Evolutionary conservation across 192 early-diverging fungal species (phyloP), one percentile per base, ranked within the genome.

Genomic region (Backusella tuberculispora): DNA sequence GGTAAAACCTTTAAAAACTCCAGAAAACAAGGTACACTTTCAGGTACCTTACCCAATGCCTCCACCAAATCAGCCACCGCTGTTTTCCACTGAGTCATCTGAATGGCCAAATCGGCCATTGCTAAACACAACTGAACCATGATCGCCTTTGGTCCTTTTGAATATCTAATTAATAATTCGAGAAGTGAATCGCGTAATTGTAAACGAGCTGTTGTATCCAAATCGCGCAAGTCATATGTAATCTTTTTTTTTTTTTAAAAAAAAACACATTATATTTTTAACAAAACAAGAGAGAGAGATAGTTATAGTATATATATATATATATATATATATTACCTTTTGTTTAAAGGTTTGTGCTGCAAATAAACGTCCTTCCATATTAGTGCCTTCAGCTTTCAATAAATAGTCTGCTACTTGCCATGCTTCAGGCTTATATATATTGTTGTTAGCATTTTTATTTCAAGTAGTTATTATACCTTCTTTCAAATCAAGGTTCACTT

Each of bases 281-380:
- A 17, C 40, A 43, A 8, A 29, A 45, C 50, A 13, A 42, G 2
- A 14, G 43, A 29, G 34, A 12, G 0, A 34, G 0, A 34, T 34
- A 26, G 26, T 60, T 7, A 21, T n/a, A n/a, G 42, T 44, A 34
- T 70, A 19, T 48, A 40, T 29, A 14, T 64, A 13, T 37, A 71
- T 24, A 12, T 63, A 37, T 5, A 2, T 24, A 14, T 10, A n/a
- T 40, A 43, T 73, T 73, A 92, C 92, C 88, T 98, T 98, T 82
- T 94, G 91, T 29, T 95, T 85, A 65, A 98, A 84, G 14, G 94
- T 98, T 81, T 98, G 97, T 8, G 97, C 97, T 3, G 96, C 94
- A 91, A 98, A 98, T 6, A 96, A 76, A 68, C 89, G 86, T 13
- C 83, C 81, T 67, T 95, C 93, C 1, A 77, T 69, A 4, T 86